These are phyloP conservation scores for Truncatella angustata DNA, from an alignment of 2,329 filamentous ascomycete species.

Conservation along the genomic window DNA sequence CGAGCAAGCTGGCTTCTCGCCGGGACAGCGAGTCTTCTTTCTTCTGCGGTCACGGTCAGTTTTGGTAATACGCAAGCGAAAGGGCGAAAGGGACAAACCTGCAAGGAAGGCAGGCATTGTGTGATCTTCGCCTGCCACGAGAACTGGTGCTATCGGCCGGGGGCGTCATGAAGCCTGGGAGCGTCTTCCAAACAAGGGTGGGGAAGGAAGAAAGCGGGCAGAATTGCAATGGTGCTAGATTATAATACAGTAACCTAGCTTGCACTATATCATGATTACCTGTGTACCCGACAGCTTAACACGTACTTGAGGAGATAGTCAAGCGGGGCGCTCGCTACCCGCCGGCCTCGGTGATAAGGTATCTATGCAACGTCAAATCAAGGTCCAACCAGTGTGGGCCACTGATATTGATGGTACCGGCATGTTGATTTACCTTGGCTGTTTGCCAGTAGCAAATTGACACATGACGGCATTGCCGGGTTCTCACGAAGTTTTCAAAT, in stretches of 20 bases:
- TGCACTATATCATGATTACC: too few relatives aligned
- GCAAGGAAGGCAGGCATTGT: constrained; percentile 46
- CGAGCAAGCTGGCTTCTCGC: constrained; percentile 49
- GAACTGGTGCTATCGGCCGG: constrained; percentile 27
- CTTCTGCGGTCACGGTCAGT: constrained; percentile 28
- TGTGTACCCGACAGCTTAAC: too few relatives aligned
- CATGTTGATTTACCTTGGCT: background rate
- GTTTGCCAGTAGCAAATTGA: background rate
- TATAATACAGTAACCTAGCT: too few relatives aligned
- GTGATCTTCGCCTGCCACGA: constrained; percentile 37
- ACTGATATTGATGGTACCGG: background rate
- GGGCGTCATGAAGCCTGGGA: constrained; percentile 26
- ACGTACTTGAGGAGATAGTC: too few relatives aligned
- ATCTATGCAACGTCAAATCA: background rate
- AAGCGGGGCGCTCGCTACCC: too few relatives aligned
- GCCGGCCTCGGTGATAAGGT: background rate
- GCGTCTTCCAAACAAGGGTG: background rate
- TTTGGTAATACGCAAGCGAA: background rate
- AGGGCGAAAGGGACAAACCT: constrained; percentile 30
- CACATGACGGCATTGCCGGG: background rate
- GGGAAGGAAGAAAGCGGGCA: background rate
- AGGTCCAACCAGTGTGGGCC: background rate
- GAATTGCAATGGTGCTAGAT: background rate
- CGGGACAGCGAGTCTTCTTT: constrained; percentile 51
- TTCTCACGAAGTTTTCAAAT: too few relatives aligned